phyloP scores from a whole-genome alignment of 306 rosid genomes.

The Vicia faba region DNA sequence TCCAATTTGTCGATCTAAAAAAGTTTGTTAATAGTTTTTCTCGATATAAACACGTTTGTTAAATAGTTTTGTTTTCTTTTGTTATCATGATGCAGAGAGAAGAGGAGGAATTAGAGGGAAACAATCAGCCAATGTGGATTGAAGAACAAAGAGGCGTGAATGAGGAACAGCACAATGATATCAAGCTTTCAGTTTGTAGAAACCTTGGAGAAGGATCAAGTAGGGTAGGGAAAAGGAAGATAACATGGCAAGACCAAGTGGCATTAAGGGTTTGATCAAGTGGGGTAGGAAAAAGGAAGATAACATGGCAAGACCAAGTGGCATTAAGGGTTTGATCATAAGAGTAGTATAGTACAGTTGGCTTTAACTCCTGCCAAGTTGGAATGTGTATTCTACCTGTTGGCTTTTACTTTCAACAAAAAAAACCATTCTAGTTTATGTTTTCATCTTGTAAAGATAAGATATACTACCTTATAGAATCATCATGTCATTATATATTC shows the following conservation, averaged over 20 bases:
- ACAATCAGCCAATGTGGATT: constrained; percentile 47
- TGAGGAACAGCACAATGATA: constrained; percentile 67
- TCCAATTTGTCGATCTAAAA: neutral
- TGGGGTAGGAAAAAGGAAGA: constrained; percentile 93
- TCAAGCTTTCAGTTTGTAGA: constrained; percentile 75
- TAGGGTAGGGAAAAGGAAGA: constrained; percentile 88
- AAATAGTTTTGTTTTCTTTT: neutral
- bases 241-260: constrained; percentile 97
- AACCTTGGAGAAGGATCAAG: constrained; percentile 67
- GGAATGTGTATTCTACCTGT: constrained; percentile 33
- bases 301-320: constrained; percentile 97
- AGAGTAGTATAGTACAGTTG: constrained; percentile 10
- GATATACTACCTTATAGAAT: constrained; percentile 39
- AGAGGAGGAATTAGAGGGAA: constrained; percentile 78
- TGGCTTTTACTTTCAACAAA: constrained; percentile 20
- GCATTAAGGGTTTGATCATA: constrained; percentile 68
- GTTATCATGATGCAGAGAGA: constrained; percentile 60
- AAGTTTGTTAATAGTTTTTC: neutral
- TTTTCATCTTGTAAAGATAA: constrained; percentile 56
- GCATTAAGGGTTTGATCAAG: constrained; percentile 83
- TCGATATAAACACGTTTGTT: neutral
- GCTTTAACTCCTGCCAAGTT: constrained; percentile 21
- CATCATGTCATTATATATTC: constrained; percentile 47
- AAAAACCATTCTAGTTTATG: constrained; percentile 31
- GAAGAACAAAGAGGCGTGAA: constrained; percentile 67